Evolutionary conservation across 2,329 filamentous ascomycete genomes (phyloP), one percentile per base, ranked within the genome.

Genomic region (Metarhizium album): DNA sequence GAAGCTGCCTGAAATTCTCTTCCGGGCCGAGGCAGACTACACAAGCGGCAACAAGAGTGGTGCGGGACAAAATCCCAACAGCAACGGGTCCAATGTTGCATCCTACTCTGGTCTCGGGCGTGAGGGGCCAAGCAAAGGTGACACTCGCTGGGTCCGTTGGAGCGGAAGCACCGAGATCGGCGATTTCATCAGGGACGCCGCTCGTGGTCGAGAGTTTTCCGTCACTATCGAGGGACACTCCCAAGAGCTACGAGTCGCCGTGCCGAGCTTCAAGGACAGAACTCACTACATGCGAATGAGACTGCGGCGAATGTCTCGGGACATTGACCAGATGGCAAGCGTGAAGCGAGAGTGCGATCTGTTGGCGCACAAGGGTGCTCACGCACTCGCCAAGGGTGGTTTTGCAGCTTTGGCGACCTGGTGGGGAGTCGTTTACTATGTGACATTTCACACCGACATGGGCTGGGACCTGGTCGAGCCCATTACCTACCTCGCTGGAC

Each of bases 401-500:
- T 91, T 95, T 58, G 84, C 74, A 0, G 74, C 83, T 1, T 70
- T 96, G 33, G 69, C 83, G 1, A 76, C 74, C 3, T 96, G 89
- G 87, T 95, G 88, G 88, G 85, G 78, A 27, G 70, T 82, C 1
- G 89, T 95, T 18, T 95, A 93, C 67, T 81, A 82, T 59, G 70
- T 82, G 47, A 83, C 79, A 2, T 84, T 84, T 57, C 74, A 79
- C 57, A 95, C 89, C 0, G 81, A 89, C 42, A 74, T 86, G 54
- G 90, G 90, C 4, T 95, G 90, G 90, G 89, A 95, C 60, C 79
- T 89, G 6, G 90, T 95, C 74, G 90, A 95, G 67, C 90, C 89
- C 0, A 81, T 95, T 2, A 95, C 89, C 33, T 95, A 95, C 62
- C 80, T 95, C 16, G 89, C 87, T 2, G 87, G 89, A n/a, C 74